phyloP scores from a whole-genome alignment of 805 yeast genomes.

The Zygosaccharomyces lentus region DNA sequence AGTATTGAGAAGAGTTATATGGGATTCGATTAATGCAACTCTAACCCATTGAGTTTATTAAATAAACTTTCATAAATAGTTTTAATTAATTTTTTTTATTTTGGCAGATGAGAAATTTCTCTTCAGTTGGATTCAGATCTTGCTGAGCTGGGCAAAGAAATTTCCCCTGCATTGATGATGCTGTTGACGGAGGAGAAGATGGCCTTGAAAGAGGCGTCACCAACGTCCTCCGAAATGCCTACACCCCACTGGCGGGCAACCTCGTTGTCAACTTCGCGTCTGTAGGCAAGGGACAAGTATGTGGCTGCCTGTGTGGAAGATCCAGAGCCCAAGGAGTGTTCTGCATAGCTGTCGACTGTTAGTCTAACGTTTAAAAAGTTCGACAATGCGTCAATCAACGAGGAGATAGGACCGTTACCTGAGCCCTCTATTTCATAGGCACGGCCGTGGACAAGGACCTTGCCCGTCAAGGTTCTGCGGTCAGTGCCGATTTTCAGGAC shows the following conservation, averaged over 20 bases:
- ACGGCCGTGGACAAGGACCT: conserved; percentile 37
- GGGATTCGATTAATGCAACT: not conserved
- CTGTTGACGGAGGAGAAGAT: conserved; percentile 59
- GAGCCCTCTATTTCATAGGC: conserved; percentile 44
- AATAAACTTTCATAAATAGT: not conserved
- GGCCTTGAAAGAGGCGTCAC: conserved; percentile 75
- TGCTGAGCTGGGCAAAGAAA: conserved; percentile 21
- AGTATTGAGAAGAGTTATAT: not conserved
- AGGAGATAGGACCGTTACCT: conserved; percentile 79
- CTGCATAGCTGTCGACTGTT: conserved; percentile 63
- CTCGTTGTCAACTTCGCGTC: conserved; percentile 41
- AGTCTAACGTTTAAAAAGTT: conserved; percentile 47
- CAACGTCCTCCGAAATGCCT: conserved; percentile 85
- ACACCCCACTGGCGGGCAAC: conserved; percentile 72
- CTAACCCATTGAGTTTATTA: not conserved
- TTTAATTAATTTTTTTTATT: not conserved
- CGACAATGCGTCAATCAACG: conserved; percentile 62
- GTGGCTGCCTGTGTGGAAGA: conserved; percentile 72
- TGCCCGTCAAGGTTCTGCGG: conserved; percentile 42
- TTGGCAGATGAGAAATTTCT: not conserved
- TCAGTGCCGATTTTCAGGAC: conserved; percentile 38
- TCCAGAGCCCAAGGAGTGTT: conserved; percentile 71
- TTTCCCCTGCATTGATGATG: conserved; percentile 30
- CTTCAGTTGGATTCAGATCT: conserved; percentile 19
- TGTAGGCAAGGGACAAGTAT: conserved; percentile 55